Conservation (phyloP, 495 filamentous ascomycete genomes). For the Emericellopsis terricola region DNA sequence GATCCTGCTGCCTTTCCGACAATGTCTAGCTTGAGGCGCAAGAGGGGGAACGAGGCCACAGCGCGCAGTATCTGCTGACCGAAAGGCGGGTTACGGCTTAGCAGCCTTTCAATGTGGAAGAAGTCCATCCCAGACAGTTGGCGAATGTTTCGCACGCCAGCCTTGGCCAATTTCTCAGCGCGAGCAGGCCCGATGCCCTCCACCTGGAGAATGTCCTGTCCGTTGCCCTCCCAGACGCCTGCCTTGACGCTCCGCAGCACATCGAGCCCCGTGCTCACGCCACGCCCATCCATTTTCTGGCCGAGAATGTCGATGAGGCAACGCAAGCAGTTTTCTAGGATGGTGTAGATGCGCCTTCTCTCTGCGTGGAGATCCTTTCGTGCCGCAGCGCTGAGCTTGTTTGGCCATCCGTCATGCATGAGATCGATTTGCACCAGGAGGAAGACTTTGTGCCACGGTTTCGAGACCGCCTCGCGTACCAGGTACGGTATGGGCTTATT, state of each 20-base stretch:
- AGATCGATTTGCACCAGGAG: slow-evolving; percentile 71
- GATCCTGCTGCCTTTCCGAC: slow-evolving; percentile 14
- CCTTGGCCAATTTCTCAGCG: slow-evolving; percentile 57
- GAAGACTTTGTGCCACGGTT: slow-evolving; percentile 68
- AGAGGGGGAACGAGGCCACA: slow-evolving; percentile 55
- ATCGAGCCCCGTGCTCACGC: slow-evolving; percentile 52
- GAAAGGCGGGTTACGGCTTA: slow-evolving; percentile 71
- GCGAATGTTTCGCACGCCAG: slow-evolving; percentile 53
- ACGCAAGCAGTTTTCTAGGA: slow-evolving; percentile 55
- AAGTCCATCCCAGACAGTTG: slow-evolving; percentile 49
- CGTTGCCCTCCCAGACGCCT: slow-evolving; percentile 71
- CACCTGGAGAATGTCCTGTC: slow-evolving; percentile 74
- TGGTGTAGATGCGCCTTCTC: slow-evolving; percentile 52
- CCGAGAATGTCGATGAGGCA: slow-evolving; percentile 64
- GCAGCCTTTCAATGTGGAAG: slow-evolving; percentile 53
- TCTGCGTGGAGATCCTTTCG: slow-evolving; percentile 48
- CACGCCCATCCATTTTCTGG: slow-evolving; percentile 47
- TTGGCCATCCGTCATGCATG: slow-evolving; percentile 53
- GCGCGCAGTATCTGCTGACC: slow-evolving; percentile 48
- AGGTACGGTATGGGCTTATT: slow-evolving; percentile 54
- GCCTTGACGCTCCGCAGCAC: slow-evolving; percentile 62
- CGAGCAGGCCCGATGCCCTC: slow-evolving; percentile 62
- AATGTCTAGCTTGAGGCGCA: slow-evolving; percentile 33
- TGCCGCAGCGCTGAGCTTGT: slow-evolving; percentile 39
- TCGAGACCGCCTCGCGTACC: slow-evolving; percentile 57